Evolutionary conservation across 2,329 filamentous ascomycete species (phyloP).

Genomic region (Fusarium sterilihyphosum): DNA sequence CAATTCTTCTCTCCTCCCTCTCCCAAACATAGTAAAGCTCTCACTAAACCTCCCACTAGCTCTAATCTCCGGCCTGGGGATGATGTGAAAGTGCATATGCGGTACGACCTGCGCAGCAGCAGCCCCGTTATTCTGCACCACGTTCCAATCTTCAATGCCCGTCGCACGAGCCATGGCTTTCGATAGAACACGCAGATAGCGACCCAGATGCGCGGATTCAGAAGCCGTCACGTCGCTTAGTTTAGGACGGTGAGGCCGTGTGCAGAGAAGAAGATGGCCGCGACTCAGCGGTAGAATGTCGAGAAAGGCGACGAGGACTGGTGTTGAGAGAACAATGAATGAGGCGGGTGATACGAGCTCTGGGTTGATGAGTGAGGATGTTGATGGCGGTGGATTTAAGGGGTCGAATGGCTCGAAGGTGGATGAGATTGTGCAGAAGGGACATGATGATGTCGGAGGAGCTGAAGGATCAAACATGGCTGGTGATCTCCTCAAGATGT

Average conservation of each 20-base stretch:
- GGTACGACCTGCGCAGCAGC: constrained; percentile 92
- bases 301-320: constrained; percentile 83
- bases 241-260: constrained; percentile 80
- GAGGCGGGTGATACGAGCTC: constrained; percentile 56
- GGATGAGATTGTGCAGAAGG: constrained; percentile 70
- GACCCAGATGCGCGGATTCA: constrained; percentile 74
- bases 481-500: background rate
- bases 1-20: constrained; percentile 76
- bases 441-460: constrained; percentile 56
- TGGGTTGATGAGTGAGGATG: constrained; percentile 44
- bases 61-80: constrained; percentile 79
- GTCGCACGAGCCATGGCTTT: constrained; percentile 75
- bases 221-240: constrained; percentile 73
- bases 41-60: constrained; percentile 63
- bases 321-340: constrained; percentile 80
- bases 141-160: constrained; percentile 87
- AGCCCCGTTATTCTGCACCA: constrained; percentile 94
- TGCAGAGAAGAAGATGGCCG: constrained; percentile 85
- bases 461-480: constrained; percentile 51
- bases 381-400: constrained; percentile 52
- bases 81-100: constrained; percentile 94
- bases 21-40: constrained; percentile 86
- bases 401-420: constrained; percentile 61
- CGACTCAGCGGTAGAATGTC: constrained; percentile 89
- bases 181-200: constrained; percentile 76